A percentile compares a stretch with the other conserved stretches of the same genome.
Evolutionary conservation across 352 stramenopile species (phyloP).

Genomic region (Blastocystis sp.): DNA sequence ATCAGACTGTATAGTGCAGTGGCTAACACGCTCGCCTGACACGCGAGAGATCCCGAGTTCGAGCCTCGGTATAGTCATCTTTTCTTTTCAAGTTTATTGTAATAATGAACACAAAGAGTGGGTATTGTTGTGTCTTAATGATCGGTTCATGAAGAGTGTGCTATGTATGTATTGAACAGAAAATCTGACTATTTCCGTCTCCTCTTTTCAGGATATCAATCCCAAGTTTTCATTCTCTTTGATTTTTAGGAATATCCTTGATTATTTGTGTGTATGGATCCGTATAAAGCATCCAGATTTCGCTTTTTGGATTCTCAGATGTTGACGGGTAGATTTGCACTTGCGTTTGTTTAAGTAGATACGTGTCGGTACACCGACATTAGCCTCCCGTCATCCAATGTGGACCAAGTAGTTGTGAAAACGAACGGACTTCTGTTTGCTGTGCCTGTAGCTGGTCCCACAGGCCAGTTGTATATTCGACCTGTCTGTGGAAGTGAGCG

Average conservation of each 20-base stretch:
- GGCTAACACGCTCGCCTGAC: conserved; percentile 50
- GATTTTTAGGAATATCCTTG: neutral
- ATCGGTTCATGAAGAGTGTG: neutral
- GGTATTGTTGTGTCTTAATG: neutral
- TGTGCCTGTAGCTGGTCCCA: conserved; percentile 28
- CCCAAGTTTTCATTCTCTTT: neutral
- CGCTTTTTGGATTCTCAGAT: conserved; percentile 43
- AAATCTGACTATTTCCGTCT: no score
- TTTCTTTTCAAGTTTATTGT: neutral
- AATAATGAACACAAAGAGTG: neutral
- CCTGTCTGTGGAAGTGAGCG: conserved; percentile 16
- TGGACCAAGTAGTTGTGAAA: conserved; percentile 27
- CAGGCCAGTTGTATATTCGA: conserved; percentile 34
- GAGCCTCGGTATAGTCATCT: conserved; percentile 57
- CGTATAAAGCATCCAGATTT: conserved; percentile 37
- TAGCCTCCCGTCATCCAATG: conserved; percentile 29
- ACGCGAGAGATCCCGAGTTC: conserved; percentile 57
- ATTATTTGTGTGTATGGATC: conserved; percentile 17
- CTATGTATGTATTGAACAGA: no score
- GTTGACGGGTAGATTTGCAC: neutral
- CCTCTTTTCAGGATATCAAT: no score
- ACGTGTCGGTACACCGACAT: conserved; percentile 23
- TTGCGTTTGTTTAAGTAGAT: neutral
- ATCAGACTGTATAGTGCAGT: conserved; percentile 60
- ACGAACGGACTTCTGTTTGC: conserved; percentile 37